Percentiles rank a stretch among this genome's conserved stretches.
phyloP scores from a whole-genome alignment of 2,329 filamentous ascomycete genomes.

The Hymenoscyphus occultus region DNA sequence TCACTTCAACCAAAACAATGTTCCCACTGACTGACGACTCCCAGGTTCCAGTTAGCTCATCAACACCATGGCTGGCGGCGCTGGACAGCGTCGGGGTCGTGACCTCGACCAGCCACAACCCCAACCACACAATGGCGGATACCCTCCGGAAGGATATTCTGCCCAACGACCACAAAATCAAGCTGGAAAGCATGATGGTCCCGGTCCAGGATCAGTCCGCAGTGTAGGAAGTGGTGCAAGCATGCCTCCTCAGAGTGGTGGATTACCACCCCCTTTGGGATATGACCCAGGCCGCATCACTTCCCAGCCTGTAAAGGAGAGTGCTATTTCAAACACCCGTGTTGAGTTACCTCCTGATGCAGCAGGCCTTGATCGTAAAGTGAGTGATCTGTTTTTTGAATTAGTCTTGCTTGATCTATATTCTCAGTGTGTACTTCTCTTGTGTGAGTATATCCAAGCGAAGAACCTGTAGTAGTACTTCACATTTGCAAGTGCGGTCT shows the following conservation, averaged over 20 bases:
- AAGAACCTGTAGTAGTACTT: background rate
- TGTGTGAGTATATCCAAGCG: background rate
- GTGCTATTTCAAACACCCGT: background rate
- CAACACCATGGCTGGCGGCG: background rate
- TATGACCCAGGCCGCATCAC: background rate
- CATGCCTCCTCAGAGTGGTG: background rate
- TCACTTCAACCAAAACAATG: background rate
- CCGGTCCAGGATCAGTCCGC: background rate
- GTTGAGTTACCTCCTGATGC: background rate
- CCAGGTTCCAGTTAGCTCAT: background rate
- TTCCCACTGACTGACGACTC: background rate
- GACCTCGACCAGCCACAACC: background rate
- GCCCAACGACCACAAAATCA: background rate
- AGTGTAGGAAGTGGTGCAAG: background rate
- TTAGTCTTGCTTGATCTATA: background rate
- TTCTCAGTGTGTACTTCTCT: background rate
- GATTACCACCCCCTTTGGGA: background rate
- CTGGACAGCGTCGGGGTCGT: background rate
- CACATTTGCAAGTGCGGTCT: background rate
- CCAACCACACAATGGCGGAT: too few species aligned
- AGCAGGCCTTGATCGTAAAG: background rate
- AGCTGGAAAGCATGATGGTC: conserved; percentile 5
- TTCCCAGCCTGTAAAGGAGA: background rate
- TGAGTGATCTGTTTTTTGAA: background rate
- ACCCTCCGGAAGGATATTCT: background rate